Conservation (phyloP, 2,329 filamentous ascomycete species). For the Alternaria burnsii region DNA sequence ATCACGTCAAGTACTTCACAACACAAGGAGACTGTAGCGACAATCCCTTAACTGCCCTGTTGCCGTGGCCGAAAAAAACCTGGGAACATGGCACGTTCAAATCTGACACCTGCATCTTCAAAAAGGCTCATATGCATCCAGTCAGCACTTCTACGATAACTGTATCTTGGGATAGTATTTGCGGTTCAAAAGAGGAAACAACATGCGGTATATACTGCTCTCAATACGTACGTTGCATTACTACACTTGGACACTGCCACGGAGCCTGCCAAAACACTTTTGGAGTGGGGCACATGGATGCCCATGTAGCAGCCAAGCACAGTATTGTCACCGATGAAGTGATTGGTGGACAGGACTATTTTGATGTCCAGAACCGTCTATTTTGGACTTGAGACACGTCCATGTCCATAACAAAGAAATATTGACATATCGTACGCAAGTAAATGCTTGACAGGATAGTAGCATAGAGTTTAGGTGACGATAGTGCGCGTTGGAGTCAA, state of each 20-base stretch:
- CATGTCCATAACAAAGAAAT: slow-evolving; percentile 68
- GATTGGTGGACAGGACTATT: slow-evolving; percentile 73
- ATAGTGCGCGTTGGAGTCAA: too few species aligned
- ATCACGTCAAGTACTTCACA: slow-evolving; percentile 74
- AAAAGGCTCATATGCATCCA: neutral
- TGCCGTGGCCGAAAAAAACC: neutral
- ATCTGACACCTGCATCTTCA: neutral
- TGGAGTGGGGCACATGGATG: neutral
- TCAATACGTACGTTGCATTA: neutral
- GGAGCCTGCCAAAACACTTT: neutral
- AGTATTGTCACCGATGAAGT: slow-evolving; percentile 64
- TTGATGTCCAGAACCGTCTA: slow-evolving; percentile 64
- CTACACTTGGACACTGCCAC: neutral
- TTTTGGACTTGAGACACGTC: slow-evolving; percentile 81
- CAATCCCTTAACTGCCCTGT: neutral
- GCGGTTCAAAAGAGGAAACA: neutral
- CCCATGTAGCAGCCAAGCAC: slow-evolving; percentile 53
- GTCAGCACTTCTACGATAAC: neutral
- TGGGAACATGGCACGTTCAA: neutral
- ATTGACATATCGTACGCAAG: slow-evolving; percentile 58
- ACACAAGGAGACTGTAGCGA: slow-evolving; percentile 43
- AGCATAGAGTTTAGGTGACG: too few species aligned
- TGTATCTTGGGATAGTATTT: neutral
- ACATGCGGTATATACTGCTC: neutral
- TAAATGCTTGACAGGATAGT: too few species aligned